These are phyloP conservation scores for Pseudocercospora ulei DNA, from an alignment of 2,329 filamentous ascomycete species.

Conservation along the genomic window DNA sequence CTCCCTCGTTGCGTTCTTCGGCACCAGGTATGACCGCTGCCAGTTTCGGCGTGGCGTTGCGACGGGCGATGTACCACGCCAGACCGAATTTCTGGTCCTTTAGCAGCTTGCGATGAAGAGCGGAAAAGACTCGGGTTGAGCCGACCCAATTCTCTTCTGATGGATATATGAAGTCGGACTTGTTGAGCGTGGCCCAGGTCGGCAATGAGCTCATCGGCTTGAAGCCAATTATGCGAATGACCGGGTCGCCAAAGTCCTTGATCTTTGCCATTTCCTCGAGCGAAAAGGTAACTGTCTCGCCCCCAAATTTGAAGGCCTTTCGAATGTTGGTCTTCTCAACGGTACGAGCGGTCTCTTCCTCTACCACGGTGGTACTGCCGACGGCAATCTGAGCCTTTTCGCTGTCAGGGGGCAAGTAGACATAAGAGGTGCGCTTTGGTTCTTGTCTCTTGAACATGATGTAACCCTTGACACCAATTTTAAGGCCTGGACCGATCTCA, in stretches of 20 bases:
- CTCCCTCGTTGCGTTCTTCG: slow-evolving; percentile 55
- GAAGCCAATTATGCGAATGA: slow-evolving; percentile 87
- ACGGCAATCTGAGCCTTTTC: slow-evolving; percentile 72
- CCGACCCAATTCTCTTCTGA: slow-evolving; percentile 83
- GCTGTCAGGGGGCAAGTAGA: slow-evolving; percentile 64
- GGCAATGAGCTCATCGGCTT: slow-evolving; percentile 67
- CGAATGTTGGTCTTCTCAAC: slow-evolving; percentile 74
- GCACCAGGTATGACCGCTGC: slow-evolving; percentile 71
- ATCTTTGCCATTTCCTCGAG: slow-evolving; percentile 72
- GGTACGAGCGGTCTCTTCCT: slow-evolving; percentile 64
- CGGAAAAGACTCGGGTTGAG: slow-evolving; percentile 84
- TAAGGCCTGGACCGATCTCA: slow-evolving; percentile 73
- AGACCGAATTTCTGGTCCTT: slow-evolving; percentile 70
- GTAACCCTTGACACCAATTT: slow-evolving; percentile 87
- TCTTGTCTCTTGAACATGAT: slow-evolving; percentile 77
- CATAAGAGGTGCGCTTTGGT: slow-evolving; percentile 70
- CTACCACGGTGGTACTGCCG: slow-evolving; percentile 62
- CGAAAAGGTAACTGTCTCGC: slow-evolving; percentile 76
- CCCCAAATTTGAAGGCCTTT: slow-evolving; percentile 93
- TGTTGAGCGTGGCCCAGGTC: slow-evolving; percentile 74
- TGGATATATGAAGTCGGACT: slow-evolving; percentile 86
- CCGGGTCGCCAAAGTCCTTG: slow-evolving; percentile 67
- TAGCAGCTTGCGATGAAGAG: slow-evolving; percentile 77
- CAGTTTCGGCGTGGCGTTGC: slow-evolving; percentile 68
- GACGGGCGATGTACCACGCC: slow-evolving; percentile 78